Percentiles rank a stretch among this genome's conserved stretches.
phyloP scores from a whole-genome alignment of 148 eudicot genomes.

The Oxyria digyna region DNA sequence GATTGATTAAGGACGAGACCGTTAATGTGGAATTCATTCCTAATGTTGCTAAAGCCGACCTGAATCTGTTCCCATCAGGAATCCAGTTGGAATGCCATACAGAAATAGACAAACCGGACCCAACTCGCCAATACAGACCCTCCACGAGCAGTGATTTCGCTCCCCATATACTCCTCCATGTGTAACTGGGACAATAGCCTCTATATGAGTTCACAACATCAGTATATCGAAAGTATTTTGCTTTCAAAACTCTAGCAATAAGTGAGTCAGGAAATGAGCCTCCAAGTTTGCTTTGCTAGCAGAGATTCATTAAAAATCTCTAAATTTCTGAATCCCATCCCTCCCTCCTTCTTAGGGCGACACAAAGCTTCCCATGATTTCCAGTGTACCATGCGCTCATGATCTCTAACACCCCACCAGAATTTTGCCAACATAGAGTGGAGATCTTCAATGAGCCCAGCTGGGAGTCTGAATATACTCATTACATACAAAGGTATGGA shows the following conservation, averaged over 20 bases:
- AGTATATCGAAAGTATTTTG: background rate
- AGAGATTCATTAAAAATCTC: background rate
- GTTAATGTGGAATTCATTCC: no score
- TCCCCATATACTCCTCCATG: background rate
- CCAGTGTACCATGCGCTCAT: background rate
- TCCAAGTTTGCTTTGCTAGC: background rate
- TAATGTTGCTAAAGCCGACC: no score
- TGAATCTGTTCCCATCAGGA: no score
- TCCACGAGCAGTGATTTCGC: background rate
- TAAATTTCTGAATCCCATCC: no score
- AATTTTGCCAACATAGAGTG: background rate
- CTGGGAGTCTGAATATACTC: background rate
- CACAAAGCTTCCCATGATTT: background rate
- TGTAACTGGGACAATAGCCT: background rate
- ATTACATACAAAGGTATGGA: background rate
- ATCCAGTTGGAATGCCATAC: no score
- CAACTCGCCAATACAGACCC: no score
- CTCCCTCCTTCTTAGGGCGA: background rate
- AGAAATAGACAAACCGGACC: no score
- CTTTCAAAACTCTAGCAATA: background rate
- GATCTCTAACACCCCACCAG: background rate
- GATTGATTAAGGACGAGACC: no score
- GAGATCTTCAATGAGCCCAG: background rate
- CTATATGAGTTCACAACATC: background rate
- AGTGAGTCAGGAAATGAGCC: background rate